Percentiles rank a stretch among this genome's conserved stretches.
Conservation (phyloP, 441 rosid genomes). For the Populus trichocarpa region DNA sequence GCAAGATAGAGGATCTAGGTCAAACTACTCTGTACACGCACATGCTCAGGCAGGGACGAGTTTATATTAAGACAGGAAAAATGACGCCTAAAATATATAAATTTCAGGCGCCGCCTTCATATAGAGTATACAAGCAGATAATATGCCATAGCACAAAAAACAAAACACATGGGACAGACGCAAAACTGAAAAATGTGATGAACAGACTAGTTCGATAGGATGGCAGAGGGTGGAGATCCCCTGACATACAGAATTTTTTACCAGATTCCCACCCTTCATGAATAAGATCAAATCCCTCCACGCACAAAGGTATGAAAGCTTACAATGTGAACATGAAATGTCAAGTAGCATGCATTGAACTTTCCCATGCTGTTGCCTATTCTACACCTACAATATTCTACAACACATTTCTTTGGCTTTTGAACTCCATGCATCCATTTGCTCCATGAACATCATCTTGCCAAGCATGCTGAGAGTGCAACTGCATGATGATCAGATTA, state of each 20-base stretch:
- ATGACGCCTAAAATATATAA: no score
- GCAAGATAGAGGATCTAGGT: no score
- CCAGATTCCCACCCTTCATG: conserved; percentile 10
- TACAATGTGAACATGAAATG: background rate
- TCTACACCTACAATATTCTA: conserved; percentile 9
- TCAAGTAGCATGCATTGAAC: conserved; percentile 5
- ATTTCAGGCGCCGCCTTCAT: background rate
- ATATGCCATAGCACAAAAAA: background rate
- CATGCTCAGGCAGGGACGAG: no score
- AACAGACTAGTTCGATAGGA: background rate
- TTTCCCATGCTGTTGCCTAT: conserved; percentile 15
- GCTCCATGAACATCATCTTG: background rate
- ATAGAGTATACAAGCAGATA: background rate
- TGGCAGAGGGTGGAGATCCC: conserved; percentile 1
- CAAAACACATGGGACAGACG: conserved; percentile 4
- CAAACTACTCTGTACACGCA: no score
- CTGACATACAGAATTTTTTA: background rate
- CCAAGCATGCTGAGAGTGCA: background rate
- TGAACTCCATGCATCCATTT: background rate
- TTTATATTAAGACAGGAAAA: no score
- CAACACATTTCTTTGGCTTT: background rate
- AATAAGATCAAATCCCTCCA: conserved; percentile 15
- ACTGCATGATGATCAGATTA: conserved; percentile 22
- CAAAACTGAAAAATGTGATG: conserved; percentile 3
- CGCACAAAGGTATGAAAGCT: background rate